Percentiles rank a stretch among this genome's conserved stretches.
Conservation (phyloP, 768 basidiomycete genomes). For the Gloeopeniophorella convolvens region DNA sequence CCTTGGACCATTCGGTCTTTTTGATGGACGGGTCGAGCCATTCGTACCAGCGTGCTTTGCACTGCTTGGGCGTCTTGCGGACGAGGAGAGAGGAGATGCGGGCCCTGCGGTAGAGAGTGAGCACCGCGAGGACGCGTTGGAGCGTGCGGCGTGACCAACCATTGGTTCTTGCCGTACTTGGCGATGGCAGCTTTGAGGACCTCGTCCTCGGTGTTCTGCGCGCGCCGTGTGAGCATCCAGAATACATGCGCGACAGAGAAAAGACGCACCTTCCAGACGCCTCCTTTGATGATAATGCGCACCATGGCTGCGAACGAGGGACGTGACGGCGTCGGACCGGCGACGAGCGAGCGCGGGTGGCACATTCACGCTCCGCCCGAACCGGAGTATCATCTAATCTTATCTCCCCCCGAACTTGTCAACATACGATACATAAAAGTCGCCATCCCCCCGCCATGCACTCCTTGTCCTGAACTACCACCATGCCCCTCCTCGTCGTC, state of each 20-base stretch:
- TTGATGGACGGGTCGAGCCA: slow-evolving; percentile 99
- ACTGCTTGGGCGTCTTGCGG: slow-evolving; percentile 98
- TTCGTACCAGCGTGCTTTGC: slow-evolving; percentile 99
- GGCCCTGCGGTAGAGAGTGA: slow-evolving; percentile 52
- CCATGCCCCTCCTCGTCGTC: slow-evolving; percentile 52
- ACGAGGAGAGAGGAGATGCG: slow-evolving; percentile 97
- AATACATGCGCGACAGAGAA: not conserved
- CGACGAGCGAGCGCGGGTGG: not conserved
- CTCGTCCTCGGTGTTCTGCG: slow-evolving; percentile 92
- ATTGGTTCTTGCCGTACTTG: slow-evolving; percentile 96
- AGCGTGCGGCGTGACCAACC: slow-evolving; percentile 36
- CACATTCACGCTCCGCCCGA: slow-evolving; percentile 1
- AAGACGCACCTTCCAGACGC: slow-evolving; percentile 71
- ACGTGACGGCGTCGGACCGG: not conserved
- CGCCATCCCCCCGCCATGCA: no score
- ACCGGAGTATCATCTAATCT: slow-evolving; percentile 10
- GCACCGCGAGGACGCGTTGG: not conserved
- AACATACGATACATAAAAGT: no score
- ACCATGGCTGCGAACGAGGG: slow-evolving; percentile 45
- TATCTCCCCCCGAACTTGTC: not conserved
- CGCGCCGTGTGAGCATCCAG: slow-evolving; percentile 8
- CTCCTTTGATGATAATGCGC: slow-evolving; percentile 89
- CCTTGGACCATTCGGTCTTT: slow-evolving; percentile 99
- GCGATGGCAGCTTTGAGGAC: slow-evolving; percentile 98
- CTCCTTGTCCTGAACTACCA: not conserved